These are phyloP conservation scores for Rhypophila decipiens DNA, from an alignment of 495 filamentous ascomycete species.

Conservation along the genomic window DNA sequence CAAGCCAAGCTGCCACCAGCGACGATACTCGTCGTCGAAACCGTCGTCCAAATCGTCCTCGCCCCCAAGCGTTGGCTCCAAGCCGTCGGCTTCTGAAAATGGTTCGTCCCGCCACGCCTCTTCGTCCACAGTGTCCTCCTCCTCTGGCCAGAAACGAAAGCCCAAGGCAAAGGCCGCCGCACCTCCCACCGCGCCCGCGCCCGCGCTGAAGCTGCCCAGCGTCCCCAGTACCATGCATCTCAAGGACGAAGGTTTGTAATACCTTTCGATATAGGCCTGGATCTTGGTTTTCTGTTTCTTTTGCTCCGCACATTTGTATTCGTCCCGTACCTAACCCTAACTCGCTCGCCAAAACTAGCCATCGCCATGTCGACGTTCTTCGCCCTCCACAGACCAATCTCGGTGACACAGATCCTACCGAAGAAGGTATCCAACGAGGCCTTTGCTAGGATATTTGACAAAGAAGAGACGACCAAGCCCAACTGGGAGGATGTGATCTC, in stretches of 20 bases:
- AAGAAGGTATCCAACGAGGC: constrained; percentile 60
- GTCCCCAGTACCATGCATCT: constrained; percentile 80
- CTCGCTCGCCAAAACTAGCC: constrained; percentile 43
- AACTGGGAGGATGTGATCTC: constrained; percentile 63
- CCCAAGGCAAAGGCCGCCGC: constrained; percentile 35
- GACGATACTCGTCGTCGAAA: constrained; percentile 52
- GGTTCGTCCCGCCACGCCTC: constrained; percentile 22
- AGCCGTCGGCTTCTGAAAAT: constrained; percentile 34
- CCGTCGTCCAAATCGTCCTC: too few relatives aligned
- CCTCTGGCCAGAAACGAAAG: too few relatives aligned
- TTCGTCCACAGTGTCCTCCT: too few relatives aligned
- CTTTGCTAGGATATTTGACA: constrained; percentile 82
- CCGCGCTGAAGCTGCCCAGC: constrained; percentile 69
- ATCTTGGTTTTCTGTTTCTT: too few relatives aligned
- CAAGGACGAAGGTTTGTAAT: constrained; percentile 63
- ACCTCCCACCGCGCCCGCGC: too few relatives aligned
- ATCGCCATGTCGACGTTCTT: constrained; percentile 88
- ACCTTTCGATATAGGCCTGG: too few relatives aligned
- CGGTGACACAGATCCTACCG: constrained; percentile 73
- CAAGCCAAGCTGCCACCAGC: constrained; percentile 33
- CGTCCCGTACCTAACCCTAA: not conserved
- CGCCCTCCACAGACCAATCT: constrained; percentile 90
- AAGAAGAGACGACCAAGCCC: constrained; percentile 44
- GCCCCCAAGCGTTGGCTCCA: too few relatives aligned
- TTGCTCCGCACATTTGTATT: not conserved